These are phyloP conservation scores for Blastomyces parvus DNA, from an alignment of 2,329 filamentous ascomycete species.

Conservation along the genomic window DNA sequence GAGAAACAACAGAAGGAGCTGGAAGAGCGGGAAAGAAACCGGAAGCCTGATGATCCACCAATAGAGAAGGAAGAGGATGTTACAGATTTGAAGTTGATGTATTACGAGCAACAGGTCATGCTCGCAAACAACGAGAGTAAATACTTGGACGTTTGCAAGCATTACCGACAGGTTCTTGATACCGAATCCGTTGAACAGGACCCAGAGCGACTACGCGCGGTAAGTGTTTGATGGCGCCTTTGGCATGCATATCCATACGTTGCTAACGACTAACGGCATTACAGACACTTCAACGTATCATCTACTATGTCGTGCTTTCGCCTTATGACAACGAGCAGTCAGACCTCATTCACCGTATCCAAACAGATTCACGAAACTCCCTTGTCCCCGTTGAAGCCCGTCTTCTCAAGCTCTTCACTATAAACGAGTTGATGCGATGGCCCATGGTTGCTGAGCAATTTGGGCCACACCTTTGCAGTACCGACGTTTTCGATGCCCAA, in stretches of 20 bases:
- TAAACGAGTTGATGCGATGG: conserved; percentile 97
- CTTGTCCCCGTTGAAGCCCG: conserved; percentile 71
- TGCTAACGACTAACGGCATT: conserved; percentile 6
- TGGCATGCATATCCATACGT: neutral
- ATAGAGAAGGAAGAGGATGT: conserved; percentile 77
- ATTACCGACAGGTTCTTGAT: conserved; percentile 93
- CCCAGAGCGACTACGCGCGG: conserved; percentile 70
- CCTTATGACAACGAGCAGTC: conserved; percentile 98
- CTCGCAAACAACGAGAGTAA: conserved; percentile 95
- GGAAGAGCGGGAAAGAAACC: conserved; percentile 64
- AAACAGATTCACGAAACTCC: conserved; percentile 71
- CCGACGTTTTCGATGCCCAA: conserved; percentile 73
- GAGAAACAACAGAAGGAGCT: conserved; percentile 84
- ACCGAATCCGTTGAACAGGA: conserved; percentile 93
- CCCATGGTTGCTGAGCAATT: conserved; percentile 84
- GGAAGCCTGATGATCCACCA: conserved; percentile 65
- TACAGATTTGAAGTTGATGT: conserved; percentile 88
- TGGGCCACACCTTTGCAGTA: conserved; percentile 74
- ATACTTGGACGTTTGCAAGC: conserved; percentile 95
- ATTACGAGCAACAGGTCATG: conserved; percentile 94
- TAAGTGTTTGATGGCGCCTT: conserved; percentile 40
- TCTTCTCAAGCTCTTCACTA: conserved; percentile 86
- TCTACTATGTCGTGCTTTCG: conserved; percentile 94
- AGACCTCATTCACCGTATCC: conserved; percentile 87
- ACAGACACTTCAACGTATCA: conserved; percentile 85